These are phyloP conservation scores for Radiomyces spectabilis DNA, from an alignment of 192 early-diverging fungal genomes.

Conservation along the genomic window DNA sequence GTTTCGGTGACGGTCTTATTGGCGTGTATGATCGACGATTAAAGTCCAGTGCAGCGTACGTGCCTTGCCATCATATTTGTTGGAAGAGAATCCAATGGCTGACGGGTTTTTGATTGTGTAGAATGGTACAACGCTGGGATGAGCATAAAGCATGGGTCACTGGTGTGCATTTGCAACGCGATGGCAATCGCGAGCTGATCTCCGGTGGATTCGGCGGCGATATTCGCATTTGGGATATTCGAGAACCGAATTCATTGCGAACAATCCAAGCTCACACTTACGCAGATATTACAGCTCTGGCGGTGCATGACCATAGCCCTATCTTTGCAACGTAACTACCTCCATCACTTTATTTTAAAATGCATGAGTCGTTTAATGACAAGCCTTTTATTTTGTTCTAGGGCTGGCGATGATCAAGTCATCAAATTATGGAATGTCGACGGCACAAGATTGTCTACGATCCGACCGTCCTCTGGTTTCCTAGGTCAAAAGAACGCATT, in stretches of 20 bases:
- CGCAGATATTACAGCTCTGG: constrained; percentile 44
- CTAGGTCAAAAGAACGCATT: constrained; percentile 41
- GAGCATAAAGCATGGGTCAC: constrained; percentile 58
- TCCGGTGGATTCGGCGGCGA: constrained; percentile 55
- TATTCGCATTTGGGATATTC: constrained; percentile 57
- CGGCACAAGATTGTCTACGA: constrained; percentile 33
- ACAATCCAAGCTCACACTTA: constrained; percentile 35
- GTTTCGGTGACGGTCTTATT: constrained; percentile 68
- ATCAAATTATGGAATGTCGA: constrained; percentile 55
- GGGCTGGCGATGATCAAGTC: constrained; percentile 31
- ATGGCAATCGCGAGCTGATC: constrained; percentile 51
- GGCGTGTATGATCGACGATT: constrained; percentile 62
- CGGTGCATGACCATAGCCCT: constrained; percentile 52
- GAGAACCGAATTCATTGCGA: constrained; percentile 31
- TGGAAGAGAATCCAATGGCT: not conserved
- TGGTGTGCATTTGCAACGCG: constrained; percentile 44
- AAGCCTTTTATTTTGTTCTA: not conserved
- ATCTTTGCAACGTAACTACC: constrained; percentile 49
- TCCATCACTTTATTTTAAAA: not conserved
- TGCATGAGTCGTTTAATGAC: not conserved
- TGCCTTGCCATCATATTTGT: not conserved
- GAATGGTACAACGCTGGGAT: constrained; percentile 47
- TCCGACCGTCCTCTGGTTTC: constrained; percentile 48
- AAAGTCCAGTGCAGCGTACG: constrained; percentile 43
- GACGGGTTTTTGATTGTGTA: constrained; percentile 7